These are phyloP conservation scores for Yamadazyma spencermartinsiae DNA, from an alignment of 1,139 yeast genomes.

Conservation along the genomic window DNA sequence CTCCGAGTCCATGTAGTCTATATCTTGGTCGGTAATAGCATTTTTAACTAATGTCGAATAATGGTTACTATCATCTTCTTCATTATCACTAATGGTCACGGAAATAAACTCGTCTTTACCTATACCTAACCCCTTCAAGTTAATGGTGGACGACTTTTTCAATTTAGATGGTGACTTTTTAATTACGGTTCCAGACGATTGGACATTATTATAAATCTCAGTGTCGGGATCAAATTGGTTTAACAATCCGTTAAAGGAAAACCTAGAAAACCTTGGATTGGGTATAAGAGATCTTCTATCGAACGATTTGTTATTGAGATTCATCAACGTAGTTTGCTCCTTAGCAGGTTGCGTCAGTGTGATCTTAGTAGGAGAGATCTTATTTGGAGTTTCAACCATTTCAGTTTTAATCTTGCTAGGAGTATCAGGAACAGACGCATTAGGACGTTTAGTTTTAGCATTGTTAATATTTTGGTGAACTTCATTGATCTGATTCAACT, in stretches of 20 bases:
- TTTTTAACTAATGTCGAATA: constrained; percentile 15
- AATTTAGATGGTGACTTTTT: constrained; percentile 17
- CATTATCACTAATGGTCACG: constrained; percentile 23
- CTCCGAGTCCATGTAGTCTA: constrained; percentile 16
- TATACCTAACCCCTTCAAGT: constrained; percentile 36
- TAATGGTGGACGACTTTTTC: constrained; percentile 25
- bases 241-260: constrained; percentile 44
- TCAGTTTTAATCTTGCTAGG: constrained; percentile 1
- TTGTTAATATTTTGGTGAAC: not conserved
- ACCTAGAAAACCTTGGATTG: constrained; percentile 46
- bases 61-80: constrained; percentile 17
- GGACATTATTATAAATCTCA: constrained; percentile 29
- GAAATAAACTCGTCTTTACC: constrained; percentile 24
- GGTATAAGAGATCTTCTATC: constrained; percentile 26
- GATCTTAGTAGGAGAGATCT: constrained; percentile 2
- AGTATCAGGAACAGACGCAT: not conserved
- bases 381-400: not conserved
- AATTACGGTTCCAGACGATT: constrained; percentile 34
- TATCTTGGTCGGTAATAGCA: constrained; percentile 19
- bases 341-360: constrained; percentile 2
- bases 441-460: not conserved
- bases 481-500: constrained; percentile 9
- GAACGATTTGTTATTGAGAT: constrained; percentile 1
- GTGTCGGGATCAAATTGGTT: constrained; percentile 27
- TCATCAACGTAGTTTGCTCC: not conserved